phyloP scores from a whole-genome alignment of 2,329 filamentous ascomycete species.

The Raffaelea deltoideospora region DNA sequence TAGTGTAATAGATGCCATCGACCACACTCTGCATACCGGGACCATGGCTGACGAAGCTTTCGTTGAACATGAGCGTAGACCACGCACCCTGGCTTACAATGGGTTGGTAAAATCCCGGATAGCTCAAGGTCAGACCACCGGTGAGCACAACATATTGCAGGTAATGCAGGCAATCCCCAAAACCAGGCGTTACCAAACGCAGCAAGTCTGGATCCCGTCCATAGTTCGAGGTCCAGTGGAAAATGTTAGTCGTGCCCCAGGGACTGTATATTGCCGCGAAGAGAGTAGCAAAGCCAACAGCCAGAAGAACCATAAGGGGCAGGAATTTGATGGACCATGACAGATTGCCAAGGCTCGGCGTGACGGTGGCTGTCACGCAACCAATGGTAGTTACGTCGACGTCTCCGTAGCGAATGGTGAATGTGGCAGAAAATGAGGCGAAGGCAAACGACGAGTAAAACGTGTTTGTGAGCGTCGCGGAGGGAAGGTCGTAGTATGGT shows the following conservation, averaged over 20 bases:
- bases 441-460: constrained; percentile 79
- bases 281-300: constrained; percentile 70
- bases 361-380: constrained; percentile 70
- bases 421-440: constrained; percentile 59
- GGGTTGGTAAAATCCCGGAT: constrained; percentile 90
- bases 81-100: constrained; percentile 76
- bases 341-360: constrained; percentile 63
- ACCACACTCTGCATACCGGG: constrained; percentile 50
- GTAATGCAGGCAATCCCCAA: constrained; percentile 93
- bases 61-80: constrained; percentile 85
- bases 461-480: constrained; percentile 58
- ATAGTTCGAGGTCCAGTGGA: constrained; percentile 96
- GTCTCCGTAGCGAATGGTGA: constrained; percentile 66
- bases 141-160: constrained; percentile 85
- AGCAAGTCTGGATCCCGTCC: constrained; percentile 85
- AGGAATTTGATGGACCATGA: constrained; percentile 58
- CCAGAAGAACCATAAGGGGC: constrained; percentile 61
- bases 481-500: constrained; percentile 39
- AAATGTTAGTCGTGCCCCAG: constrained; percentile 82
- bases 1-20: constrained; percentile 77
- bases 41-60: constrained; percentile 64
- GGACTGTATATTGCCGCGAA: constrained; percentile 80
- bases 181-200: constrained; percentile 84
- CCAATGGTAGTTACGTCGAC: constrained; percentile 45
- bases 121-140: constrained; percentile 72